A percentile compares a stretch with the other conserved stretches of the same genome.
phyloP scores from a whole-genome alignment of 2,329 filamentous ascomycete genomes.

The Fonsecaea multimorphosa region DNA sequence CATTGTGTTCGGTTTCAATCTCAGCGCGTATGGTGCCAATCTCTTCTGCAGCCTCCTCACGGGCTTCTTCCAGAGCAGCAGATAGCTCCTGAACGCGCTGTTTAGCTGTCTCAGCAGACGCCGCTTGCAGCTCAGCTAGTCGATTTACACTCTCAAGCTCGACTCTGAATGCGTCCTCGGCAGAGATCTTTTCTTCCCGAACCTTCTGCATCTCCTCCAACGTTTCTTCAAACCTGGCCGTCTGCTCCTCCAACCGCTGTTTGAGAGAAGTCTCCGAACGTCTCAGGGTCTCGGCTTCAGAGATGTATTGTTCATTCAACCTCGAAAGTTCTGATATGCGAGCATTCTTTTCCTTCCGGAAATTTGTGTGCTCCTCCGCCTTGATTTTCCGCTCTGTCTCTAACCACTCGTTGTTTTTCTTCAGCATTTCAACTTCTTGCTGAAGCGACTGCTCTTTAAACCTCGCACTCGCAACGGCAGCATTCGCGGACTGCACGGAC shows the following conservation, averaged over 20 bases:
- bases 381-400: conserved; percentile 91
- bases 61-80: conserved; percentile 61
- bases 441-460: conserved; percentile 89
- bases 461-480: conserved; percentile 78
- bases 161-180: conserved; percentile 84
- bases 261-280: conserved; percentile 81
- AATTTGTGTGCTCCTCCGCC: conserved; percentile 82
- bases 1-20: conserved; percentile 62
- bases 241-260: conserved; percentile 79
- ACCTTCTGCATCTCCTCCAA: conserved; percentile 82
- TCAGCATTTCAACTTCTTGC: conserved; percentile 86
- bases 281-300: conserved; percentile 76
- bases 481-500: conserved; percentile 79
- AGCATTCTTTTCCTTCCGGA: conserved; percentile 91
- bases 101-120: conserved; percentile 65
- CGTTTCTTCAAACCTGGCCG: conserved; percentile 84
- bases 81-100: conserved; percentile 65
- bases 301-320: conserved; percentile 81
- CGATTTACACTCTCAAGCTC: conserved; percentile 82
- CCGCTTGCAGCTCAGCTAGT: conserved; percentile 73
- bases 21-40: conserved; percentile 61
- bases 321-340: conserved; percentile 88
- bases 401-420: conserved; percentile 91
- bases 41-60: conserved; percentile 67
- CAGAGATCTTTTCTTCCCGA: conserved; percentile 78